phyloP scores from a whole-genome alignment of 2,329 filamentous ascomycete genomes.

The Tolypocladium capitatum region DNA sequence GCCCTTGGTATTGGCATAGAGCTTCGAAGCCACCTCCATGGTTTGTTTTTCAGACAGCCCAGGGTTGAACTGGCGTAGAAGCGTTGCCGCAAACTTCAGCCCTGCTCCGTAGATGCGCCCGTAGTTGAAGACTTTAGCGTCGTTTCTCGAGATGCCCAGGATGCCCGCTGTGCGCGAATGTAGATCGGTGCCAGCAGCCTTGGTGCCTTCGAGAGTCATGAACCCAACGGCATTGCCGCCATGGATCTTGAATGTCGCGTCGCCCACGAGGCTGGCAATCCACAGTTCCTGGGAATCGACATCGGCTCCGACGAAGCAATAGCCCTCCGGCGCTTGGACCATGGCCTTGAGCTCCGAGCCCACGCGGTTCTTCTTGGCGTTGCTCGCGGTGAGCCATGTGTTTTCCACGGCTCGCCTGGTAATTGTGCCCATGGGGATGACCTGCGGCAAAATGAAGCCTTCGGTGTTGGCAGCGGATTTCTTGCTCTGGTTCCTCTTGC shows the following conservation, averaged over 20 bases:
- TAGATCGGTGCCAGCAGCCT: constrained; percentile 83
- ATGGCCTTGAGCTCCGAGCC: constrained; percentile 96
- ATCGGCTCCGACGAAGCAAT: constrained; percentile 90
- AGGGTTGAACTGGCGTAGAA: constrained; percentile 90
- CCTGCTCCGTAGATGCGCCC: constrained; percentile 98
- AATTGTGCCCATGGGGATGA: constrained; percentile 97
- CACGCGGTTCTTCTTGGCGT: constrained; percentile 90
- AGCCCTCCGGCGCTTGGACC: constrained; percentile 81
- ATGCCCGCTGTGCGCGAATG: constrained; percentile 90
- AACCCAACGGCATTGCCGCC: constrained; percentile 96
- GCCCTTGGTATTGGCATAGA: constrained; percentile 87
- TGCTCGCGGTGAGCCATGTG: constrained; percentile 95
- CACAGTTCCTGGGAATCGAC: constrained; percentile 96
- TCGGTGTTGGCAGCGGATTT: constrained; percentile 10
- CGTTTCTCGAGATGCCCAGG: constrained; percentile 82
- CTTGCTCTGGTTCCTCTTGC: constrained; percentile 4
- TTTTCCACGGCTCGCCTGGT: constrained; percentile 91
- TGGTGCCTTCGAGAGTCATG: constrained; percentile 96
- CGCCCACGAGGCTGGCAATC: constrained; percentile 92
- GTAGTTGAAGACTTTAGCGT: constrained; percentile 98
- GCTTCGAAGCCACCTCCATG: constrained; percentile 56
- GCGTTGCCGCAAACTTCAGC: constrained; percentile 77
- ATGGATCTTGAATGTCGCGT: constrained; percentile 87
- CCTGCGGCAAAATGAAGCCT: constrained; percentile 84
- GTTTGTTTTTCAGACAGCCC: constrained; percentile 69